Conservation (phyloP, 306 rosid genomes). For the Sophora flavescens region DNA sequence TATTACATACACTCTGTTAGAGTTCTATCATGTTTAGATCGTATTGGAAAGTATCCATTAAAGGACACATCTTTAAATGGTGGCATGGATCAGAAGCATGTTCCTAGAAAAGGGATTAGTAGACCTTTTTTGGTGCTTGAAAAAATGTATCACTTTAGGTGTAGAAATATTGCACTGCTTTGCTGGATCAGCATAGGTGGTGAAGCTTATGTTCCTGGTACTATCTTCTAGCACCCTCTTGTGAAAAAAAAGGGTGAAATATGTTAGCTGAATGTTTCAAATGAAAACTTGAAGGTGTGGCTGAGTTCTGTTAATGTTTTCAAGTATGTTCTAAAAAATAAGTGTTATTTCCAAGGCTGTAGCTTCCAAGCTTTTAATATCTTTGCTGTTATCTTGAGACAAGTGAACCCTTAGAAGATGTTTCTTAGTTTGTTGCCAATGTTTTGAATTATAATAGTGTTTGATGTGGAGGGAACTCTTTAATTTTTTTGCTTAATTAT, state of each 20-base stretch:
- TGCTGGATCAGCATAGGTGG: slow-evolving; percentile 40
- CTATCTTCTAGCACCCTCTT: slow-evolving; percentile 39
- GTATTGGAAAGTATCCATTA: slow-evolving; percentile 16
- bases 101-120: slow-evolving; percentile 27
- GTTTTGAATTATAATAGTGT: slow-evolving; percentile 40
- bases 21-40: slow-evolving; percentile 17
- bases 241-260: slow-evolving; percentile 29
- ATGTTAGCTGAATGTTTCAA: slow-evolving; percentile 42
- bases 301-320: slow-evolving; percentile 2
- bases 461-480: slow-evolving; percentile 49
- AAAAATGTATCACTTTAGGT: slow-evolving; percentile 22
- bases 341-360: slow-evolving; percentile 43
- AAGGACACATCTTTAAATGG: neutral
- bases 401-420: slow-evolving; percentile 54
- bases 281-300: slow-evolving; percentile 23
- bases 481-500: slow-evolving; percentile 6
- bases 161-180: slow-evolving; percentile 5
- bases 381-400: slow-evolving; percentile 51
- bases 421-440: slow-evolving; percentile 42
- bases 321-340: slow-evolving; percentile 5
- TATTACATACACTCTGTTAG: neutral
- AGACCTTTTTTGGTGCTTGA: slow-evolving; percentile 9
- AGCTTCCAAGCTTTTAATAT: slow-evolving; percentile 45
- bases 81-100: slow-evolving; percentile 27
- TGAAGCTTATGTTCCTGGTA: slow-evolving; percentile 25